Evolutionary conservation across 805 yeast genomes (phyloP), one percentile per base, ranked within the genome.

Genomic region (Candida xiaguanensis): DNA sequence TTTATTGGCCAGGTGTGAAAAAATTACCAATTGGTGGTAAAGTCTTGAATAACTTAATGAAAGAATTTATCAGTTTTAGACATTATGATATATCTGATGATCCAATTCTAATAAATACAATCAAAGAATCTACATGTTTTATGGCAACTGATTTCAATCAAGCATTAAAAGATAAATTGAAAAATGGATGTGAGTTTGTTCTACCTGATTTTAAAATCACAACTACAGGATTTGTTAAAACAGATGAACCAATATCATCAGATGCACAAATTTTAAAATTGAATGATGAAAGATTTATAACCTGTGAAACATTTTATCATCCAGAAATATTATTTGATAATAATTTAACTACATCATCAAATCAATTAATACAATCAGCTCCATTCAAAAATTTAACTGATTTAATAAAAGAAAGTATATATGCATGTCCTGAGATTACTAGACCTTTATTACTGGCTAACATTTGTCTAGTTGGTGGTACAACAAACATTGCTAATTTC

Each of bases 11-110:
- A 24, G 96, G 89, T 0, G 79, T 88, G 2, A 75, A 77, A 45
- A 81, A 86, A 44, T 62, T 90, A 38, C 91, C 89, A 32, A 77
- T 95, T 34, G 99, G 93, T 0, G 99, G 99, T 0, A 74, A 86
- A 41, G 69, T 86, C 36, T 61, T 93, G 38, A 86, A 88, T 38
- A 96, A 96, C 3, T 77, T 82, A 36, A 60, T 95, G 38, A 73
- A 89, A 46, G 98, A 93, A 54, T 72, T 86, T 35, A 77, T 91
- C 9, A 87, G 96, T 2, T 93, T 85, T 55, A 71, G 97, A 39
- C 93, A 93, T 64, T 93, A 90, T 58, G 91, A 93, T 53, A 89
- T 93, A 49, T 80, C 87, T 55, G 96, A 93, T 44, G 99, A 95
- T 59, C 82, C 95, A 0, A 68, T 85, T 2, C 63, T 93, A 34